These are phyloP conservation scores for Limnanthes douglasii DNA, from an alignment of 345 rosid species.

Conservation along the genomic window DNA sequence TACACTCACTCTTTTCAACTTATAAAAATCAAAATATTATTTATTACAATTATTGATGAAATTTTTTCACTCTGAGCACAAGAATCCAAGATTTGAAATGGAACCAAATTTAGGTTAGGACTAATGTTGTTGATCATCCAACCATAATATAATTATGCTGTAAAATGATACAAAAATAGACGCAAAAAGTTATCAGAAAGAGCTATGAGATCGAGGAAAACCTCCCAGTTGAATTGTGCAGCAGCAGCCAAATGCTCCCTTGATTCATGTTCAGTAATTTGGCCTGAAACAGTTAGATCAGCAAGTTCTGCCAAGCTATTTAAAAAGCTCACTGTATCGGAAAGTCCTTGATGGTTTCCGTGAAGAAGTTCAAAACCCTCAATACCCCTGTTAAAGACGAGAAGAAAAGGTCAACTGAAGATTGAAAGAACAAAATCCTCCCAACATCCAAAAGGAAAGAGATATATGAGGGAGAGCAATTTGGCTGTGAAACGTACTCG, in stretches of 20 bases:
- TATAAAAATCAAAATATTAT: too few species aligned
- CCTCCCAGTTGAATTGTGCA: constrained; percentile 83
- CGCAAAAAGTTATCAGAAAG: background rate
- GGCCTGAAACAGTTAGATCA: constrained; percentile 20
- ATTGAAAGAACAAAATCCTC: background rate
- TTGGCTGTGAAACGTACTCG: constrained; percentile 20
- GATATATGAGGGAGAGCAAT: background rate
- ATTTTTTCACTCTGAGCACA: background rate
- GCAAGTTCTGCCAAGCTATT: constrained; percentile 48
- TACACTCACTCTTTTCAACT: too few species aligned
- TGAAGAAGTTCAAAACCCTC: constrained; percentile 77
- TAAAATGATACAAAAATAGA: background rate
- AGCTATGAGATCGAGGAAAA: constrained; percentile 6
- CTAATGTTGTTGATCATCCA: too few species aligned
- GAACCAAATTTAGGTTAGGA: too few species aligned
- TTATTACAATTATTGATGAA: too few species aligned
- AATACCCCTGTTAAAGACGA: constrained; percentile 16
- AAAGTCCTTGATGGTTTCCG: constrained; percentile 62
- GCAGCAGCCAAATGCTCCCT: constrained; percentile 83
- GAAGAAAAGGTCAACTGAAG: background rate
- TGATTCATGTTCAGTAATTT: constrained; percentile 31
- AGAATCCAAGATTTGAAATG: background rate
- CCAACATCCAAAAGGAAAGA: too few species aligned
- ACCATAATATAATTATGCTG: too few species aligned
- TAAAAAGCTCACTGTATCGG: constrained; percentile 58